Evolutionary conservation across 148 eudicot species (phyloP).

Genomic region (Pharnaceum exiguum): DNA sequence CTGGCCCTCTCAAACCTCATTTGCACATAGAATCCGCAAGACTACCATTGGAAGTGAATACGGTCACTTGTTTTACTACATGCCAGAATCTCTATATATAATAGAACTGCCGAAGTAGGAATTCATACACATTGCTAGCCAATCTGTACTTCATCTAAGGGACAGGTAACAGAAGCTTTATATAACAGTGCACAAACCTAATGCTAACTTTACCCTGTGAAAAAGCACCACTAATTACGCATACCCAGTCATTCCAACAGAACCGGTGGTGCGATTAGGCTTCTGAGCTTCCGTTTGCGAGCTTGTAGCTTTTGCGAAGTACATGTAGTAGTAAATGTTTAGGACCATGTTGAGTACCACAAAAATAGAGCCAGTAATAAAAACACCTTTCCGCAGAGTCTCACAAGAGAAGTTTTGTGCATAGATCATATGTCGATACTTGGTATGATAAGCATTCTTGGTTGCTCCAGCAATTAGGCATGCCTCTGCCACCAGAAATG

Average conservation of each 20-base stretch:
- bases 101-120: too few species aligned
- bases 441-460: conserved; percentile 86
- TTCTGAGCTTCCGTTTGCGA: conserved; percentile 45
- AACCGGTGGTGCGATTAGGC: conserved; percentile 47
- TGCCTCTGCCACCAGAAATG: conserved; percentile 90
- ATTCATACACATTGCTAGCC: too few species aligned
- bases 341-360: conserved; percentile 80
- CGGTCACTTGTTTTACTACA: too few species aligned
- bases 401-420: conserved; percentile 86
- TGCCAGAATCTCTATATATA: too few species aligned
- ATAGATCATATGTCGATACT: conserved; percentile 48
- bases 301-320: conserved; percentile 79
- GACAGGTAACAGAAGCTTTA: too few species aligned
- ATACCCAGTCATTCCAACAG: conserved; percentile 74
- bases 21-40: too few species aligned
- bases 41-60: too few species aligned
- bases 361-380: conserved; percentile 91
- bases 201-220: too few species aligned
- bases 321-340: conserved; percentile 79
- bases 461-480: conserved; percentile 91
- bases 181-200: too few species aligned
- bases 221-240: too few species aligned
- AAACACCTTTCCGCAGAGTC: conserved; percentile 75
- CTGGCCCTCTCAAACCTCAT: too few species aligned
- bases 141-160: too few species aligned